phyloP scores from a whole-genome alignment of 768 basidiomycete species.

The Tricholoma sp. region DNA sequence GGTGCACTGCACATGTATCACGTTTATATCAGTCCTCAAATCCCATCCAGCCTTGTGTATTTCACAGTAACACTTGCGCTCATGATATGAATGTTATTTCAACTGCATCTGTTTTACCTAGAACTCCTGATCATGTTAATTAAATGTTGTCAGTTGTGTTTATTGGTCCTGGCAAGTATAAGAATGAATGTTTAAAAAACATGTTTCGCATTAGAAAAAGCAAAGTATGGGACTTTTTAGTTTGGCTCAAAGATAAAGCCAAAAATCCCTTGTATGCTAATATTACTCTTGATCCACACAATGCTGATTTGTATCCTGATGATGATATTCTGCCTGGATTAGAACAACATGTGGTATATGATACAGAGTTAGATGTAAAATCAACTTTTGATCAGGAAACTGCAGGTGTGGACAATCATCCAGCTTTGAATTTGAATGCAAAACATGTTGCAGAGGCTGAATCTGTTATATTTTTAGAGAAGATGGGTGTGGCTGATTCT shows the following conservation, averaged over 20 bases:
- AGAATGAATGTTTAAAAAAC: slow-evolving; percentile 7
- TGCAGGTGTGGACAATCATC: slow-evolving; percentile 21
- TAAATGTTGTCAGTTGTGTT: slow-evolving; percentile 24
- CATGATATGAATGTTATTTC: slow-evolving; percentile 28
- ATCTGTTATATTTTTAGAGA: neutral
- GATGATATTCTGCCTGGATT: neutral
- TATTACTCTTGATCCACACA: neutral
- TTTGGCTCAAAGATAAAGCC: slow-evolving; percentile 14
- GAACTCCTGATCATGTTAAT: slow-evolving; percentile 20
- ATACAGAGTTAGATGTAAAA: slow-evolving; percentile 2
- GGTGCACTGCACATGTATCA: slow-evolving; percentile 22
- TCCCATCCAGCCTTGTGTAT: slow-evolving; percentile 15
- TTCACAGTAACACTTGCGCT: slow-evolving; percentile 31
- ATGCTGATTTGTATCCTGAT: neutral
- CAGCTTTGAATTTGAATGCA: slow-evolving; percentile 6
- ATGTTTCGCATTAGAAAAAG: slow-evolving; percentile 19
- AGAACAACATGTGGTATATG: slow-evolving; percentile 10
- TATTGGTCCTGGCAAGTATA: slow-evolving; percentile 20
- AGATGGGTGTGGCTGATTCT: neutral
- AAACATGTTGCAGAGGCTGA: neutral
- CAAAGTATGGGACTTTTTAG: slow-evolving; percentile 20
- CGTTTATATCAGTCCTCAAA: slow-evolving; percentile 21
- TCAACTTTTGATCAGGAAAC: slow-evolving; percentile 21
- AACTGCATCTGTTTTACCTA: slow-evolving; percentile 21
- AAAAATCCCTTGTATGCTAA: slow-evolving; percentile 19